Percentiles rank a stretch among this genome's conserved stretches.
Conservation (phyloP, 352 stramenopile species). For the Globisporangium emineosum region DNA sequence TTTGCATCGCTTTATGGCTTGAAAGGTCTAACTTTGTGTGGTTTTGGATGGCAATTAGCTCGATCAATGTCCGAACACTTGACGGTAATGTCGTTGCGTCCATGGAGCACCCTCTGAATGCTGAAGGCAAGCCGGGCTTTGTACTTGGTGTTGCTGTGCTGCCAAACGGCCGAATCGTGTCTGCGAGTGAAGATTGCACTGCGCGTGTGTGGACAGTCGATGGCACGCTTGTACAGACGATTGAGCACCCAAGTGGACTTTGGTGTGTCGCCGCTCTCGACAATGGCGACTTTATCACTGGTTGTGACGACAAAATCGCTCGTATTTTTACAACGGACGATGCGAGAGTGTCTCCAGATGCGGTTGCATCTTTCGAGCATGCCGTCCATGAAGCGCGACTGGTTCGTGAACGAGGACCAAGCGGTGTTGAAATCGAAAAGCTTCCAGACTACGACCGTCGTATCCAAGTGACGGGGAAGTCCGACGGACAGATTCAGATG, state of each 20-base stretch:
- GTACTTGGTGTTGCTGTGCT: conserved; percentile 72
- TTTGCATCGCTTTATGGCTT: background rate
- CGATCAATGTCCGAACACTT: conserved; percentile 61
- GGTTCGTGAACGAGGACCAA: conserved; percentile 74
- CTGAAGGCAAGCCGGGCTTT: conserved; percentile 81
- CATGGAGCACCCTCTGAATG: conserved; percentile 77
- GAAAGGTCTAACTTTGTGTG: conserved; percentile 3
- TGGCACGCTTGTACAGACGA: conserved; percentile 60
- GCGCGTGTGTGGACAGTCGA: conserved; percentile 67
- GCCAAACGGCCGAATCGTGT: conserved; percentile 52
- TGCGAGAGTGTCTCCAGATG: conserved; percentile 56
- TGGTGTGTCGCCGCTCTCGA: conserved; percentile 81
- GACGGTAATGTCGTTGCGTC: conserved; percentile 56
- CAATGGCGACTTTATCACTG: conserved; percentile 91
- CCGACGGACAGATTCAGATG: conserved; percentile 94
- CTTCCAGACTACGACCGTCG: conserved; percentile 93
- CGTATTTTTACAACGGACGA: conserved; percentile 90
- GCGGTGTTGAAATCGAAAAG: conserved; percentile 91
- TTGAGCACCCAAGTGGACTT: conserved; percentile 81
- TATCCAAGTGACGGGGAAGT: conserved; percentile 64
- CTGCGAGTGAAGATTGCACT: conserved; percentile 82
- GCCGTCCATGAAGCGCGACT: conserved; percentile 57
- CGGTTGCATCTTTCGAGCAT: conserved; percentile 61
- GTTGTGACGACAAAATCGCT: conserved; percentile 92
- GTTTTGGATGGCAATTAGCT: conserved; percentile 21